Percentiles rank a stretch among this genome's conserved stretches.
Conservation (phyloP, 495 filamentous ascomycete species). For the Tuber magnatum region DNA sequence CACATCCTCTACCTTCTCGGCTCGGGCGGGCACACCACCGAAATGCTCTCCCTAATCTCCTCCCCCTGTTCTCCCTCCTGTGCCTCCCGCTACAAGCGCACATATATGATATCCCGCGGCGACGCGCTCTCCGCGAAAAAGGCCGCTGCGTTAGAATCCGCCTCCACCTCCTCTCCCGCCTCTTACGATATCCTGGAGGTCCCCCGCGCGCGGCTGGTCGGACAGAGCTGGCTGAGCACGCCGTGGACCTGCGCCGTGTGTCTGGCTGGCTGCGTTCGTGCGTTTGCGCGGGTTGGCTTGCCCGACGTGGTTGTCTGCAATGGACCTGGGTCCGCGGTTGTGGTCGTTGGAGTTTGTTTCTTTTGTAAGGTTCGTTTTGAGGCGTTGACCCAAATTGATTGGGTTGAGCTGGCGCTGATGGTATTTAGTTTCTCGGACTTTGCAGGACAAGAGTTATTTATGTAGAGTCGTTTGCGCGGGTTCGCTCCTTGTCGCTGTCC, state of each 20-base stretch:
- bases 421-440: constrained; percentile 32
- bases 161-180: constrained; percentile 29
- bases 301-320: constrained; percentile 79
- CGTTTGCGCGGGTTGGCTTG: constrained; percentile 32
- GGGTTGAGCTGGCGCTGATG: neutral
- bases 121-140: constrained; percentile 66
- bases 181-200: constrained; percentile 44
- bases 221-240: constrained; percentile 57
- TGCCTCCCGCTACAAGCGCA: constrained; percentile 57
- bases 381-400: neutral
- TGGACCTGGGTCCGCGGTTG: constrained; percentile 78
- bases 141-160: constrained; percentile 58
- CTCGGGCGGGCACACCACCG: constrained; percentile 86
- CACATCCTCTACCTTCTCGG: constrained; percentile 81
- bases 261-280: constrained; percentile 26
- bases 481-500: constrained; percentile 69
- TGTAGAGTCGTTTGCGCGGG: constrained; percentile 85
- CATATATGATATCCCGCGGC: constrained; percentile 71
- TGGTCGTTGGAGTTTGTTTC: constrained; percentile 63
- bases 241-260: constrained; percentile 42
- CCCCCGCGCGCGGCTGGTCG: constrained; percentile 54
- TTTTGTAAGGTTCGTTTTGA: constrained; percentile 55
- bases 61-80: constrained; percentile 39
- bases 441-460: constrained; percentile 66
- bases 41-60: constrained; percentile 77